Percentiles rank a stretch among this genome's conserved stretches.
phyloP scores from a whole-genome alignment of 2,329 filamentous ascomycete genomes.

The Verticillium dahliae region DNA sequence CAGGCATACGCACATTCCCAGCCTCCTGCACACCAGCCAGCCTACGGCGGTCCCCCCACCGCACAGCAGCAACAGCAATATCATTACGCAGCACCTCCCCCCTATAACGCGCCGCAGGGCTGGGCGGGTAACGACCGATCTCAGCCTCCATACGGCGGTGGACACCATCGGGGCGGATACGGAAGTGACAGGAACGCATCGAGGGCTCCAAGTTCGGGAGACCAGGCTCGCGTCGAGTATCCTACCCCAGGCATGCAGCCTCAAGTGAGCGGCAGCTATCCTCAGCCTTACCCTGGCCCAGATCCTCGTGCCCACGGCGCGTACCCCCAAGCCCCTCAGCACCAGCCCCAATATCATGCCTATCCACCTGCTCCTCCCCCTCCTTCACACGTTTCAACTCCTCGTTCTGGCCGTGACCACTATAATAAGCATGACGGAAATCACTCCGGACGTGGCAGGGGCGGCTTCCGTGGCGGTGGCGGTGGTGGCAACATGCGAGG shows the following conservation, averaged over 20 bases:
- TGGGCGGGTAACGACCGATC: slow-evolving; percentile 26
- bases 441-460: slow-evolving; percentile 19
- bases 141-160: slow-evolving; percentile 25
- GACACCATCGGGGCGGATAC: slow-evolving; percentile 33
- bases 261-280: slow-evolving; percentile 28
- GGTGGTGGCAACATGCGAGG: slow-evolving; percentile 21
- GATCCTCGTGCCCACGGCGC: slow-evolving; percentile 27
- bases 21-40: slow-evolving; percentile 30
- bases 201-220: slow-evolving; percentile 24
- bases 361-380: slow-evolving; percentile 34
- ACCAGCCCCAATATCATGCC: slow-evolving; percentile 19
- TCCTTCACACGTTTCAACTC: slow-evolving; percentile 14
- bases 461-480: slow-evolving; percentile 20
- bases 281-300: slow-evolving; percentile 26
- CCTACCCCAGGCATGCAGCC: slow-evolving; percentile 18
- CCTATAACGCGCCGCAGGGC: slow-evolving; percentile 21
- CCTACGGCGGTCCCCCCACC: slow-evolving; percentile 28
- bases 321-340: slow-evolving; percentile 17
- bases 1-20: slow-evolving; percentile 39
- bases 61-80: slow-evolving; percentile 28
- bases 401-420: slow-evolving; percentile 24
- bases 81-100: slow-evolving; percentile 28
- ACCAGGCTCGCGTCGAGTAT: slow-evolving; percentile 26
- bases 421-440: slow-evolving; percentile 19
- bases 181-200: slow-evolving; percentile 35